Percentiles rank a stretch among this genome's conserved stretches.
phyloP scores from a whole-genome alignment of 305 asterid genomes.

The Striga hermonthica region DNA sequence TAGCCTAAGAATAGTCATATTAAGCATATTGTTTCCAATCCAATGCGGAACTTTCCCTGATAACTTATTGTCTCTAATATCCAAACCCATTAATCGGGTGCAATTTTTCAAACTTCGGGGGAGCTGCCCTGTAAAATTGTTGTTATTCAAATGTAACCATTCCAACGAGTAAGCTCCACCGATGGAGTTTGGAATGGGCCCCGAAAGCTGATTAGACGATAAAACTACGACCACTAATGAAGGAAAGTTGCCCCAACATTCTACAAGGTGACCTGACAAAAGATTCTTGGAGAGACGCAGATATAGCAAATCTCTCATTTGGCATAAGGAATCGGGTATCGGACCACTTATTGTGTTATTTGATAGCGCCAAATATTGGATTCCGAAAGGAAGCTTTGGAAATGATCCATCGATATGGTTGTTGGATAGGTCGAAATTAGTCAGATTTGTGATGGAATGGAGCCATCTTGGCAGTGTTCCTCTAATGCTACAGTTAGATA shows the following conservation, averaged over 20 bases:
- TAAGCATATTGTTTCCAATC: background rate
- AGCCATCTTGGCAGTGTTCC: conserved; percentile 4
- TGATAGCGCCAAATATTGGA: background rate
- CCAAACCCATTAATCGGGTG: background rate
- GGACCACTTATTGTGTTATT: background rate
- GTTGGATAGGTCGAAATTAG: background rate
- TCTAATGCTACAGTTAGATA: background rate
- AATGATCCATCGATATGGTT: background rate
- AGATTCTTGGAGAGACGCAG: conserved; percentile 17
- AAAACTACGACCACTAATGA: background rate
- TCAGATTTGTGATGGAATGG: background rate
- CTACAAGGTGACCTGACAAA: conserved; percentile 15
- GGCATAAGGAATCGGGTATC: conserved; percentile 15
- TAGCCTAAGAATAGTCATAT: background rate
- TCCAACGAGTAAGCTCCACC: background rate
- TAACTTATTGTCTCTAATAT: background rate
- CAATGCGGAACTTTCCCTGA: background rate
- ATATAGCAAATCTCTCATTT: background rate
- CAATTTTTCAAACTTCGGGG: background rate
- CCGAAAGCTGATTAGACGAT: conserved; percentile 20
- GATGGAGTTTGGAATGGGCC: conserved; percentile 6
- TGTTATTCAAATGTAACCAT: background rate
- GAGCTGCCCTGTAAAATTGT: background rate
- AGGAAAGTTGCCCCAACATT: conserved; percentile 11
- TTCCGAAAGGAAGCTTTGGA: background rate